Base-by-base conservation (phyloP, 169 alveolate genomes). In the Perkinsus olseni region DNA sequence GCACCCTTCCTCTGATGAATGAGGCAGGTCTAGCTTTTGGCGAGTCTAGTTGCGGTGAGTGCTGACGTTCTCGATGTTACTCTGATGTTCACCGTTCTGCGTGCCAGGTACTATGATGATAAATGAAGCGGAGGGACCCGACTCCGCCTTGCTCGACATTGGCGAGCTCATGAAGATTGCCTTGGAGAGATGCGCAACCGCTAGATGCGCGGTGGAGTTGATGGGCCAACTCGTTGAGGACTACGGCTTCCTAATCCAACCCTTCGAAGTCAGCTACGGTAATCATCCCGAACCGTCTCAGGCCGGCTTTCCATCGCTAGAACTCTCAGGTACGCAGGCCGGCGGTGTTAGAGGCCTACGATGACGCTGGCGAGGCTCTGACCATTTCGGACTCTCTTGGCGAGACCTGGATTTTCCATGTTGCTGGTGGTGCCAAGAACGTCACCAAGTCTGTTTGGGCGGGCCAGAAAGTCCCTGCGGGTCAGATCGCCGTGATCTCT, bases 391-490 rank as follows among this genome's bases (percentile, higher is more conserved):
- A 91, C 28, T 4, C 82, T 62, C 36, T 31, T 8, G 93, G 93
- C 0, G 93, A 91, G 38, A 51, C 93, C 24, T 91, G 93, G 93
- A 51, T 91, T 6, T 91, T 91, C 93, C 93, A 91, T 21, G 93
- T 91, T 28, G 93, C 62, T 28, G 93, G 93, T 21, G 93, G 93
- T 0, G 38, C 38, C 38, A 48, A 48, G 82, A 31, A 28, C 39
- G 20, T 91, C 74, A 51, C 93, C 28, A 91, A 91, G 93, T 91
- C 93, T 36, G 93, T 91, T 36, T 91, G 93, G 93, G 93, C 74
- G 28, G 93, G 74, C 0, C 82, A 40, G 28, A 48, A 39, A 36
- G 74, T 91, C 74, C 93, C 93, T 0, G 34, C 38, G 74, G 93
- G 93, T 21, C 82, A 91, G 51, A 51, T 62, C 40, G 74, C 93